Conservation (phyloP, 2,329 filamentous ascomycete genomes). For the Phoma sp. region DNA sequence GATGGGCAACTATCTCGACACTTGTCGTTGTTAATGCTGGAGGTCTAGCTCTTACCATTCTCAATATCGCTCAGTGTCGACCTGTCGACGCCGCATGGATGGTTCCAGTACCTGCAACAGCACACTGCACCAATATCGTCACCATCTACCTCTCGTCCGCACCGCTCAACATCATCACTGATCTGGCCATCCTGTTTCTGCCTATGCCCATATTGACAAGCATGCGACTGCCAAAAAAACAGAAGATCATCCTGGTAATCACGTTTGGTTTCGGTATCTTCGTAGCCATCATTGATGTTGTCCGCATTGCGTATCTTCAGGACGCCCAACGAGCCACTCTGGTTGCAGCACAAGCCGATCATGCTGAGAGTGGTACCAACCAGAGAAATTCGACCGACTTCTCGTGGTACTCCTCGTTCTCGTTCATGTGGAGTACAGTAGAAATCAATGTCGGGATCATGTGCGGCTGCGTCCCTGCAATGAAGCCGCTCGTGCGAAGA, state of each 20-base stretch:
- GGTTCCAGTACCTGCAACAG: slow-evolving; percentile 52
- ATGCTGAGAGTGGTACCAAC: slow-evolving; percentile 30
- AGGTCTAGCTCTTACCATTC: slow-evolving; percentile 78
- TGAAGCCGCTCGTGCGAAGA: slow-evolving; percentile 81
- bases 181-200: slow-evolving; percentile 83
- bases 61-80: slow-evolving; percentile 86
- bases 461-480: slow-evolving; percentile 87
- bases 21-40: slow-evolving; percentile 79
- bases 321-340: slow-evolving; percentile 63
- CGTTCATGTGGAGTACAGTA: slow-evolving; percentile 92
- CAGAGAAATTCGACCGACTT: slow-evolving; percentile 57
- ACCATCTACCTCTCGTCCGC: slow-evolving; percentile 75
- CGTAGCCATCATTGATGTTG: slow-evolving; percentile 83
- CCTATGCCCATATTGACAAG: slow-evolving; percentile 81
- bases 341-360: slow-evolving; percentile 46
- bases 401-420: slow-evolving; percentile 76
- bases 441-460: slow-evolving; percentile 91
- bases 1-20: slow-evolving; percentile 80
- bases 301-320: slow-evolving; percentile 89
- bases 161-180: slow-evolving; percentile 90
- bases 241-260: slow-evolving; percentile 85
- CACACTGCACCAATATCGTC: slow-evolving; percentile 65
- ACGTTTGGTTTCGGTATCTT: slow-evolving; percentile 90
- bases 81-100: slow-evolving; percentile 75
- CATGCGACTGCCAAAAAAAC: slow-evolving; percentile 82